These are phyloP conservation scores for Carex kokanica DNA, from an alignment of 176 grass and related monocot species.

Conservation along the genomic window DNA sequence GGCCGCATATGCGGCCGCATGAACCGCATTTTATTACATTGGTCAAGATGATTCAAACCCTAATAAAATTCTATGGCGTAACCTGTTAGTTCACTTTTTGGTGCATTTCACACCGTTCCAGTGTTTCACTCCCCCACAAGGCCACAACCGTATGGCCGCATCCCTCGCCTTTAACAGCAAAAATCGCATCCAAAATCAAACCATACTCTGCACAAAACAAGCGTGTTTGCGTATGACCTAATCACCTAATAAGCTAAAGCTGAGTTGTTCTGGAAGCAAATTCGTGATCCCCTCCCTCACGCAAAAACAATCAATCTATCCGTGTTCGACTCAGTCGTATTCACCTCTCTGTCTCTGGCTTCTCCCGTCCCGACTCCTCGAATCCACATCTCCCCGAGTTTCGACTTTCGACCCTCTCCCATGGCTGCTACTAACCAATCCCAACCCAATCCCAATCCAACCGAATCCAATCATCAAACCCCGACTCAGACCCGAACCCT, in stretches of 20 bases:
- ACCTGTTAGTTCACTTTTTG: neutral
- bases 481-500: conserved; percentile 24
- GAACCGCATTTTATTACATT: no score
- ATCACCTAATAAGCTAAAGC: neutral
- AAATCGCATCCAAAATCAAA: neutral
- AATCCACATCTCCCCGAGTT: conserved; percentile 28
- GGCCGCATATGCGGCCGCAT: no score
- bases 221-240: neutral
- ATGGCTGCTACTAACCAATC: conserved; percentile 27
- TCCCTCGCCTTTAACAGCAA: neutral
- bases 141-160: neutral
- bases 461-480: conserved; percentile 34
- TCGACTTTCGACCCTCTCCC: conserved; percentile 1
- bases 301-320: neutral
- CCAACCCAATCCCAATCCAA: conserved; percentile 34
- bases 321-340: neutral
- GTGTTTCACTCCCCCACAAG: no score
- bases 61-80: neutral
- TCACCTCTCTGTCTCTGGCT: conserved; percentile 11
- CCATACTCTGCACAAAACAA: neutral
- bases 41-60: neutral
- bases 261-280: neutral
- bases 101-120: neutral
- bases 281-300: neutral
- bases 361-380: conserved; percentile 17